A percentile compares a stretch with the other conserved stretches of the same genome.
phyloP scores from a whole-genome alignment of 495 filamentous ascomycete species.

The Penicillium simplicissimum region DNA sequence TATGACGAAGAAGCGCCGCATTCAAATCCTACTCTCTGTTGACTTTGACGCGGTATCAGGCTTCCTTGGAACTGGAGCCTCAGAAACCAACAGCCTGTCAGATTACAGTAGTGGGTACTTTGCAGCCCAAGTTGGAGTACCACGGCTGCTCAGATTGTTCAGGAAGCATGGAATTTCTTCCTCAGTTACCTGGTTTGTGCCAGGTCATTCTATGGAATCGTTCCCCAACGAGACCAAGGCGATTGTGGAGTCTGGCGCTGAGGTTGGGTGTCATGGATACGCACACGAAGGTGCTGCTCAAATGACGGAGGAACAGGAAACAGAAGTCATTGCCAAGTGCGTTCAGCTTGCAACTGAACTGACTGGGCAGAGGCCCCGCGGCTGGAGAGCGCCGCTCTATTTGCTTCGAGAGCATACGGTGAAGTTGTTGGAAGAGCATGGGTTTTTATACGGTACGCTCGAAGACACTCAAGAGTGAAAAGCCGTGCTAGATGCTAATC shows the following conservation, averaged over 20 bases:
- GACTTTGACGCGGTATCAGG: conserved; percentile 64
- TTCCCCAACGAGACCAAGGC: conserved; percentile 55
- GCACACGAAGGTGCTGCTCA: conserved; percentile 58
- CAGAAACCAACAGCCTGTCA: conserved; percentile 36
- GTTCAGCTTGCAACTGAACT: conserved; percentile 49
- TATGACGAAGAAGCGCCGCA: conserved; percentile 35
- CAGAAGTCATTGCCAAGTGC: conserved; percentile 56
- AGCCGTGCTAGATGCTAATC: not conserved
- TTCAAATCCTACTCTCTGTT: conserved; percentile 56
- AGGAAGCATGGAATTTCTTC: conserved; percentile 52
- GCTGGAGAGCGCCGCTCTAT: conserved; percentile 61
- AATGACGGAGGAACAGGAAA: conserved; percentile 58
- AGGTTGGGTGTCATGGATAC: conserved; percentile 64
- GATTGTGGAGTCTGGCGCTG: conserved; percentile 57
- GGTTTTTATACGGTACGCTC: conserved; percentile 53
- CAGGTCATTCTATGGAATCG: conserved; percentile 62
- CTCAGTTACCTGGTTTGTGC: conserved; percentile 63
- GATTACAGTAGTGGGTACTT: conserved; percentile 63
- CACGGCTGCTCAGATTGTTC: conserved; percentile 58
- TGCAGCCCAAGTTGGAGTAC: conserved; percentile 59
- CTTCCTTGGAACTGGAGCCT: conserved; percentile 56
- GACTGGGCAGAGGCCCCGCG: conserved; percentile 54
- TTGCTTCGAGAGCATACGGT: conserved; percentile 57
- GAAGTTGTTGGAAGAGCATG: conserved; percentile 53
- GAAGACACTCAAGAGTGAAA: not conserved